These are phyloP conservation scores for Phoma sp. DNA, from an alignment of 2,329 filamentous ascomycete species.

Conservation along the genomic window DNA sequence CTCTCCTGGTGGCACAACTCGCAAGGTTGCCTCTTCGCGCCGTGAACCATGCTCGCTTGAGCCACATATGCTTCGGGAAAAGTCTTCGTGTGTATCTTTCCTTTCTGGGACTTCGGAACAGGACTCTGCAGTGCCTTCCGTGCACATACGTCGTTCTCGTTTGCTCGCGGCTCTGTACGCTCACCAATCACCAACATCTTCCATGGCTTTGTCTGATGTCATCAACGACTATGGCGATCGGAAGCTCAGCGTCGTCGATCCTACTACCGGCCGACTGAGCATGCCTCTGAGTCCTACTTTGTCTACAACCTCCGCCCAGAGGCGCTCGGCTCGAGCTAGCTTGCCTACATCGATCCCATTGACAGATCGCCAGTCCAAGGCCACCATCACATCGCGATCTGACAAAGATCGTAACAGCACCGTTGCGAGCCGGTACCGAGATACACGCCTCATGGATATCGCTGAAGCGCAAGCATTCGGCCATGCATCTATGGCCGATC, in stretches of 20 bases:
- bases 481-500: conserved; percentile 67
- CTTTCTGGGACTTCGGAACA: conserved; percentile 40
- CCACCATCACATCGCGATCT: conserved; percentile 37
- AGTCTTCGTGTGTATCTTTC: conserved; percentile 25
- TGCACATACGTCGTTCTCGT: conserved; percentile 56
- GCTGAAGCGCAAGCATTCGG: conserved; percentile 48
- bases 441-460: conserved; percentile 62
- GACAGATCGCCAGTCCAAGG: conserved; percentile 42
- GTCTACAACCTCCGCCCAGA: conserved; percentile 36
- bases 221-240: conserved; percentile 58
- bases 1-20: conserved; percentile 38
- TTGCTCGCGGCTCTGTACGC: conserved; percentile 59
- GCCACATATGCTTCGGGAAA: conserved; percentile 36
- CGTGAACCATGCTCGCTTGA: conserved; percentile 38
- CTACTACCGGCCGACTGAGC: conserved; percentile 46
- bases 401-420: conserved; percentile 45
- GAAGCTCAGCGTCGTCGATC: conserved; percentile 46
- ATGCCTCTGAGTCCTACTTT: conserved; percentile 41
- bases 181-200: conserved; percentile 56
- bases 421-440: conserved; percentile 52
- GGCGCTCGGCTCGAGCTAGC: conserved; percentile 44
- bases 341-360: conserved; percentile 38
- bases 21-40: conserved; percentile 9
- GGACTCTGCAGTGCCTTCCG: conserved; percentile 42
- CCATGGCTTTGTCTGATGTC: conserved; percentile 61